Percentiles rank a stretch among this genome's conserved stretches.
phyloP scores from a whole-genome alignment of 345 rosid genomes.

The Punica granatum region DNA sequence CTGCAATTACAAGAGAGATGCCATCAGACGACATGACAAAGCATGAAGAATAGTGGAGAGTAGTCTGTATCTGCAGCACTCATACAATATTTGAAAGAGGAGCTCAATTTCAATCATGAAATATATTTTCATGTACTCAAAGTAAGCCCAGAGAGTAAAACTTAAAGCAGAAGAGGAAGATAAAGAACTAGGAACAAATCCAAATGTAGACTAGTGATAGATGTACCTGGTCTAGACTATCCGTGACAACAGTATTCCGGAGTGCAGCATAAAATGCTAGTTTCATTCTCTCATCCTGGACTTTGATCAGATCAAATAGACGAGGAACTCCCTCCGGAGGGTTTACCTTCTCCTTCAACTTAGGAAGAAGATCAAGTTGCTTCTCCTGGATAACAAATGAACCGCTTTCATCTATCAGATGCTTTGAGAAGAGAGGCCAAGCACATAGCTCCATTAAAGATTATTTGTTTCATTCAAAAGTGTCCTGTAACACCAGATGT shows the following conservation, averaged over 20 bases:
- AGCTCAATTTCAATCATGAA: conserved; percentile 5
- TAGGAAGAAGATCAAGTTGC: conserved; percentile 56
- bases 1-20: conserved; percentile 27
- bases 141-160: neutral
- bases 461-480: neutral
- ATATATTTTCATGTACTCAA: neutral
- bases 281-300: conserved; percentile 82
- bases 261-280: conserved; percentile 86
- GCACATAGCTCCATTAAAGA: neutral
- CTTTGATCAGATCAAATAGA: conserved; percentile 83
- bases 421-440: neutral
- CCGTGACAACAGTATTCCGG: conserved; percentile 77
- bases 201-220: neutral
- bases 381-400: conserved; percentile 58
- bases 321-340: conserved; percentile 90
- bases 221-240: conserved; percentile 88
- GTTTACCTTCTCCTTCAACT: conserved; percentile 52
- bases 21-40: neutral
- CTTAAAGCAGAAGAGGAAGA: neutral
- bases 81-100: neutral
- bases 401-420: conserved; percentile 1
- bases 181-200: neutral
- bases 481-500: neutral
- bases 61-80: neutral
- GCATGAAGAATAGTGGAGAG: neutral